Percentiles rank a stretch among this genome's conserved stretches.
These are phyloP conservation scores for Fusarium cicatricum DNA, from an alignment of 2,329 filamentous ascomycete species.

Conservation along the genomic window DNA sequence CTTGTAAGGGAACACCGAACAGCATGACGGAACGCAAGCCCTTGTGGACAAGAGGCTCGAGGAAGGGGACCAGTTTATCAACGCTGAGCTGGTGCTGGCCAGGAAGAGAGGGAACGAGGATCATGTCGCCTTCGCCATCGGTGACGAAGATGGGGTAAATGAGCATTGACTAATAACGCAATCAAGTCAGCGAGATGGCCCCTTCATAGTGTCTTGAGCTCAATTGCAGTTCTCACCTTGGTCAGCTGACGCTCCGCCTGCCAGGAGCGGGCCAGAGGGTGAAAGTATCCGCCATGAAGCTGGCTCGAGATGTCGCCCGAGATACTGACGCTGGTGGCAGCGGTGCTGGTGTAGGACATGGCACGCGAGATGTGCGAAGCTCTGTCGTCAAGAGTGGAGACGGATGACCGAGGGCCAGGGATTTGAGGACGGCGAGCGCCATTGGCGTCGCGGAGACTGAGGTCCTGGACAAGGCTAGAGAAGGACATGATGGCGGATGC, in stretches of 20 bases:
- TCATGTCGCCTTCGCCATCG: constrained; percentile 92
- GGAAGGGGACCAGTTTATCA: constrained; percentile 84
- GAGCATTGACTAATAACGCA: constrained; percentile 80
- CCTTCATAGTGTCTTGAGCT: neutral
- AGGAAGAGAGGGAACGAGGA: constrained; percentile 87
- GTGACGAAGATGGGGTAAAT: constrained; percentile 98
- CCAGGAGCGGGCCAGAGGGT: constrained; percentile 81
- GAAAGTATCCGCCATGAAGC: constrained; percentile 83
- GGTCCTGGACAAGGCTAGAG: constrained; percentile 72
- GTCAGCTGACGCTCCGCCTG: constrained; percentile 86
- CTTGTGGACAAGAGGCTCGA: constrained; percentile 87
- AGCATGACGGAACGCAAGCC: constrained; percentile 93
- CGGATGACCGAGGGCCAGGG: constrained; percentile 53
- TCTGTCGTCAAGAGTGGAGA: constrained; percentile 66
- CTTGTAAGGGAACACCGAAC: constrained; percentile 88
- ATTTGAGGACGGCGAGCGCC: constrained; percentile 55
- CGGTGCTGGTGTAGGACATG: constrained; percentile 72
- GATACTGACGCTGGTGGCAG: constrained; percentile 74
- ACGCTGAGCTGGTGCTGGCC: constrained; percentile 89
- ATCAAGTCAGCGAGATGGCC: constrained; percentile 20
- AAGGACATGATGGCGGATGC: constrained; percentile 63
- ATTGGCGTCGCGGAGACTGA: constrained; percentile 65
- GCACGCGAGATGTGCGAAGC: constrained; percentile 69
- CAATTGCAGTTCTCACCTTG: constrained; percentile 64
- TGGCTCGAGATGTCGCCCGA: constrained; percentile 82